Base-by-base conservation (phyloP, 345 rosid genomes). In the Passiflora organensis region DNA sequence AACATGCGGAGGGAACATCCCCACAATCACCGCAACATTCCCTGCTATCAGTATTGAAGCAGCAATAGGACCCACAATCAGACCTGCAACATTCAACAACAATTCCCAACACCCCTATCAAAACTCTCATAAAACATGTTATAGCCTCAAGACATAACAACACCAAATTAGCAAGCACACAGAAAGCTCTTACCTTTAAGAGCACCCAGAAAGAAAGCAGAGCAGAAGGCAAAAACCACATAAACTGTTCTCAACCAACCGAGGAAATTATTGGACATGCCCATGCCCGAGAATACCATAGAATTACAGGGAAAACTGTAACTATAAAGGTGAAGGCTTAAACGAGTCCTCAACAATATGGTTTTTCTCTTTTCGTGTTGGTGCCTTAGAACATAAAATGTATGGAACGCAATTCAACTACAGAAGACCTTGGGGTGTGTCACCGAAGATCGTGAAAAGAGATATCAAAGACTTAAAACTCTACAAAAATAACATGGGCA, bases 1-100 rank as follows among this genome's bases (percentile, higher is more conserved):
- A 62, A 83, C 75, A 72, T 91, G 89, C 13, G 86, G 63, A 69
- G 89, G 94, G 53, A 79, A 79, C 74, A 81, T 59, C 41, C 78
- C 80, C 64, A 85, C 72, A 75, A 90, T 87, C 51, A 87, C 84
- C 52, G 77, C 89, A 57, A 76, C 75, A 65, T 87, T 84, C 56
- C 97, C 95, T 36, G 24, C 44, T 53, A 80, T 81, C 55, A 87
- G 53, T 55, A 78, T 76, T 56, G 86, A 60, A 62, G 77, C 71
- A 58, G 97, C 97, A 43, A 86, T 25, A 43, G 97, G 95, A 68
- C 95, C 93, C 63, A 86, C 89, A 13, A 78, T 20, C 43, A 81
- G 46, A 76, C 78, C 97, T 83, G 76, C 72, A 76, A 15, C 55
- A 53, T 51, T 17, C 32, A 48, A 61, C n/a, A 6, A 37, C 21